These are phyloP conservation scores for Leptographium wingfieldii DNA, from an alignment of 2,329 filamentous ascomycete species.

Conservation along the genomic window DNA sequence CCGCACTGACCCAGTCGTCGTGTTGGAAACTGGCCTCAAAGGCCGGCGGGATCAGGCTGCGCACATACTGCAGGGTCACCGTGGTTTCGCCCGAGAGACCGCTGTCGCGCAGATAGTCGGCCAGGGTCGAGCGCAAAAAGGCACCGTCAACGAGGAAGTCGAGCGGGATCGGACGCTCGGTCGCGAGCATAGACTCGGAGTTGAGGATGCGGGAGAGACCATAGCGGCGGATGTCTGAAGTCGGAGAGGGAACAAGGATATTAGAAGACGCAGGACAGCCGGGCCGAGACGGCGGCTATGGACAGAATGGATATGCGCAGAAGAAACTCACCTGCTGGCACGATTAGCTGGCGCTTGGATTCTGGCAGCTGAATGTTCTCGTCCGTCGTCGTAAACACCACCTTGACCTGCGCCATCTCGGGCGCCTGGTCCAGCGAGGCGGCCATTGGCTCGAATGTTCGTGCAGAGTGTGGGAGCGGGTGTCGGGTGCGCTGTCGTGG, in stretches of 20 bases:
- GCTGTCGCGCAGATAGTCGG: conserved; percentile 76
- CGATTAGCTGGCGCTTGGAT: conserved; percentile 47
- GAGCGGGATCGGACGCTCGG: conserved; percentile 60
- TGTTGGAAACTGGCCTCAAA: conserved; percentile 91
- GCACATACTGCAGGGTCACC: conserved; percentile 82
- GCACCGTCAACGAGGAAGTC: conserved; percentile 94
- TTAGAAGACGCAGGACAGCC: not conserved
- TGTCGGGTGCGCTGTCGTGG: not conserved
- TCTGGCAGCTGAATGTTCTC: conserved; percentile 50
- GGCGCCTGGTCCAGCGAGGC: conserved; percentile 5
- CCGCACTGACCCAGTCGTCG: conserved; percentile 87
- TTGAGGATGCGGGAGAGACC: conserved; percentile 59
- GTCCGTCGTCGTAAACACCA: conserved; percentile 54
- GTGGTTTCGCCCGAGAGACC: conserved; percentile 83
- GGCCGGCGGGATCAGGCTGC: conserved; percentile 76
- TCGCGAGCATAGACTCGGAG: conserved; percentile 58
- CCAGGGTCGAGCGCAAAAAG: conserved; percentile 78
- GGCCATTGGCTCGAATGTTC: not conserved
- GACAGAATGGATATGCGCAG: not conserved
- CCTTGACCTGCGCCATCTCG: conserved; percentile 44
- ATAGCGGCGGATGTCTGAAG: conserved; percentile 53
- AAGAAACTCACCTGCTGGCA: conserved; percentile 40
- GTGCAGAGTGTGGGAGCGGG: not conserved
- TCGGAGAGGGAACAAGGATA: not conserved
- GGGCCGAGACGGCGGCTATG: no score